phyloP scores from a whole-genome alignment of 208 protist genomes.

The Crithidia bombi region DNA sequence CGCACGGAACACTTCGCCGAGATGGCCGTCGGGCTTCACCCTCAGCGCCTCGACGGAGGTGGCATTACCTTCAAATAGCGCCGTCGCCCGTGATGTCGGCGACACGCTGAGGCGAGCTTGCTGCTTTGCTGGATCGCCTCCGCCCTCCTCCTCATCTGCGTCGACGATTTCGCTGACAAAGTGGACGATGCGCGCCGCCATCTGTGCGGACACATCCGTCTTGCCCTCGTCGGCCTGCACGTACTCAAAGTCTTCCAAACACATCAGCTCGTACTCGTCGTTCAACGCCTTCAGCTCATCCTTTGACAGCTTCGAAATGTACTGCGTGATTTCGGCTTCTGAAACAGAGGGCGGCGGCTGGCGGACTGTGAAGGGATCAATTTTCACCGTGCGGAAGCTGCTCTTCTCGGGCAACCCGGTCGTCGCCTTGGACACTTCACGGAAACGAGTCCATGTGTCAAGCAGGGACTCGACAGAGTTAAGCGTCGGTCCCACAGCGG shows the following conservation, averaged over 20 bases:
- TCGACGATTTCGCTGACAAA: constrained; percentile 1
- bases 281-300: constrained; percentile 23
- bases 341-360: constrained; percentile 22
- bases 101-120: background rate
- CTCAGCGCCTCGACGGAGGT: constrained; percentile 5
- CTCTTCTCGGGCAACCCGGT: background rate
- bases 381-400: constrained; percentile 19
- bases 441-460: constrained; percentile 12
- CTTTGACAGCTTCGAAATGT: constrained; percentile 16
- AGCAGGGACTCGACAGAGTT: constrained; percentile 29
- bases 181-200: constrained; percentile 16
- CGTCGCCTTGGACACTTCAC: background rate
- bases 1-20: background rate
- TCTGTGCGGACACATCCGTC: background rate
- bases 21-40: background rate
- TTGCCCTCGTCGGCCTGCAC: constrained; percentile 5
- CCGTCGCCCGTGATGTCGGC: constrained; percentile 1
- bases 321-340: constrained; percentile 27
- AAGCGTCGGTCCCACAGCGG: constrained; percentile 12
- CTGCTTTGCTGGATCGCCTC: background rate
- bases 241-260: constrained; percentile 27
- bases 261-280: constrained; percentile 30
- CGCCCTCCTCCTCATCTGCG: background rate
- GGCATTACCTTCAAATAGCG: constrained; percentile 17
- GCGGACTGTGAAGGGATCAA: constrained; percentile 27